phyloP scores from a whole-genome alignment of 257 asterid genomes.

The Galeopsis tetrahit region DNA sequence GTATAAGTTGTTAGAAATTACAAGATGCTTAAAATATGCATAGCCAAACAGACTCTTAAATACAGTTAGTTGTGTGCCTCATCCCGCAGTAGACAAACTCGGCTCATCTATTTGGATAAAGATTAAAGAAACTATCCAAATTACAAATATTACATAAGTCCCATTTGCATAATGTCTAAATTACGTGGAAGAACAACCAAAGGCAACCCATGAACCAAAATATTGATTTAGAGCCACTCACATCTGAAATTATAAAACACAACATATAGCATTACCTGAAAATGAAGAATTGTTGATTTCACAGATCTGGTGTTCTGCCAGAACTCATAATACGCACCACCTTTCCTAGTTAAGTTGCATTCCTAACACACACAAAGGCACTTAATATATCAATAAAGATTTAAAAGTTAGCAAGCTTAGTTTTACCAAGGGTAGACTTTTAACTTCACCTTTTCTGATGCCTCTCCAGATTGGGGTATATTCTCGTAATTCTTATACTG shows the following conservation, averaged over 20 bases:
- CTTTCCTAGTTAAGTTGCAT: constrained; percentile 56
- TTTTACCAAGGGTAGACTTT: constrained; percentile 12
- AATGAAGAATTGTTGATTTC: constrained; percentile 61
- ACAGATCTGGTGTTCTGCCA: constrained; percentile 65
- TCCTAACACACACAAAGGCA: constrained; percentile 37
- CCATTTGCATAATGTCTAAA: not conserved
- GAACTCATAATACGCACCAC: constrained; percentile 53
- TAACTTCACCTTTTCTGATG: constrained; percentile 46
- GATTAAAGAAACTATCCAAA: constrained; percentile 2
- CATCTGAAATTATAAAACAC: not conserved
- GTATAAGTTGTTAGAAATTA: no score
- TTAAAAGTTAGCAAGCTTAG: not conserved
- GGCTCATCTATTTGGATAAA: not conserved
- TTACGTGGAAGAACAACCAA: not conserved
- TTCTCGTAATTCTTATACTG: constrained; percentile 62
- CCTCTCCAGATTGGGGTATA: constrained; percentile 56
- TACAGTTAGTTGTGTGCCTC: not conserved
- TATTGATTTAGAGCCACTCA: not conserved
- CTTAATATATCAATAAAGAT: not conserved
- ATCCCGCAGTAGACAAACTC: constrained; percentile 11
- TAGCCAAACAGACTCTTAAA: no score
- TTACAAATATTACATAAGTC: not conserved
- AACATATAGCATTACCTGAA: constrained; percentile 44
- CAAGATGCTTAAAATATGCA: no score
- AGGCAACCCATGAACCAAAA: constrained; percentile 8